Percentiles rank a stretch among this genome's conserved stretches.
Evolutionary conservation across 805 yeast species (phyloP).

Genomic region (Tetrapisispora nanseiensis): DNA sequence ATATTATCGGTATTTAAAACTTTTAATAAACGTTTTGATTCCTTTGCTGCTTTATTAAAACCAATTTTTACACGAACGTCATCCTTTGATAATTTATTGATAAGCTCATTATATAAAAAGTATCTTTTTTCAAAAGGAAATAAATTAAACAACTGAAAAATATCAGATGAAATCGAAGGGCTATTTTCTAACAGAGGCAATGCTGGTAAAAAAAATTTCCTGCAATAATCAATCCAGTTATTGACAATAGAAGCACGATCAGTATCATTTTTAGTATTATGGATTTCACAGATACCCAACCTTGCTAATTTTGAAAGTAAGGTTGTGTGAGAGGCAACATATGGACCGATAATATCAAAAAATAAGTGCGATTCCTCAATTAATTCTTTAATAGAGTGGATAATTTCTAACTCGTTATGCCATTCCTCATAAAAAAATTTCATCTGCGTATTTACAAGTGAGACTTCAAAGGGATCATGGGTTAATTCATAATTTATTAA

Average conservation of each 20-base stretch:
- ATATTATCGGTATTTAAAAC: slow-evolving; percentile 76
- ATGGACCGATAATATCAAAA: slow-evolving; percentile 46
- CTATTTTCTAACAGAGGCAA: slow-evolving; percentile 45
- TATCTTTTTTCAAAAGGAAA: slow-evolving; percentile 59
- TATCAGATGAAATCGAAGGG: slow-evolving; percentile 50
- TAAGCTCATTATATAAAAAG: slow-evolving; percentile 72
- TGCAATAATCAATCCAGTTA: slow-evolving; percentile 50
- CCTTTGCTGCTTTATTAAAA: slow-evolving; percentile 60
- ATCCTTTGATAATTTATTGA: slow-evolving; percentile 46
- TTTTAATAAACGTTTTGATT: slow-evolving; percentile 68
- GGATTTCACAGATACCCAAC: slow-evolving; percentile 38
- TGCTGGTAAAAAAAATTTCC: slow-evolving; percentile 60
- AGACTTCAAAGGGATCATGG: slow-evolving; percentile 9
- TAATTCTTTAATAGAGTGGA: slow-evolving; percentile 36
- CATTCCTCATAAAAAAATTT: slow-evolving; percentile 42
- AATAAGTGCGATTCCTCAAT: slow-evolving; percentile 39
- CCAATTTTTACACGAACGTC: slow-evolving; percentile 47
- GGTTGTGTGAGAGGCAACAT: slow-evolving; percentile 38
- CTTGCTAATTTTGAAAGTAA: slow-evolving; percentile 53
- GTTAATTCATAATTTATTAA: slow-evolving; percentile 9
- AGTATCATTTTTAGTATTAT: neutral
- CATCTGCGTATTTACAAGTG: slow-evolving; percentile 12
- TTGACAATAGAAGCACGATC: slow-evolving; percentile 7
- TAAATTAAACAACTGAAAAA: slow-evolving; percentile 42
- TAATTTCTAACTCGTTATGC: slow-evolving; percentile 33